These are phyloP conservation scores for Nepenthes gracilis DNA, from an alignment of 148 eudicot genomes.

Conservation along the genomic window DNA sequence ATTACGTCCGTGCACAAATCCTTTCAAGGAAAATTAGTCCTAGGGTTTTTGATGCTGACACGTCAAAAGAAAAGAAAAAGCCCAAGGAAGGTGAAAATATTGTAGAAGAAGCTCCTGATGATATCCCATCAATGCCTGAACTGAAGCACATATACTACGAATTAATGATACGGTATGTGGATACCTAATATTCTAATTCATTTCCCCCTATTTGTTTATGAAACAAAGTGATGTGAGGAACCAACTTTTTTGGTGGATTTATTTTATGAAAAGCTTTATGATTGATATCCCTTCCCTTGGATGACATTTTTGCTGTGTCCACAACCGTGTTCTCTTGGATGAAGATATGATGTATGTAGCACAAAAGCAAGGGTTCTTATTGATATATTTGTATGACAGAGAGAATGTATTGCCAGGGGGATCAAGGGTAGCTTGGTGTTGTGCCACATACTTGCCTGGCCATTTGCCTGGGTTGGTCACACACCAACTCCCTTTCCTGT, in stretches of 20 bases:
- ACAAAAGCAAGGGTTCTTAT: no score
- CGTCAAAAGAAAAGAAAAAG: conserved; percentile 78
- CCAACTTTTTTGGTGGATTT: not conserved
- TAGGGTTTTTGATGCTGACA: conserved; percentile 74
- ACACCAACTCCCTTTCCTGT: no score
- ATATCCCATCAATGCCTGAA: conserved; percentile 64
- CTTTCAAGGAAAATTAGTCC: conserved; percentile 89
- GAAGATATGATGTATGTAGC: no score
- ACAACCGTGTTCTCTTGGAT: no score
- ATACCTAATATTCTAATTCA: not conserved
- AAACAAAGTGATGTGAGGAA: not conserved
- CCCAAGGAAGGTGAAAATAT: conserved; percentile 75
- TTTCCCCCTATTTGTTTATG: not conserved
- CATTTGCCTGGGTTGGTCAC: no score
- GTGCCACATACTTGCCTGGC: no score
- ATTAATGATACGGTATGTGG: conserved; percentile 61
- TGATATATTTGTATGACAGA: no score
- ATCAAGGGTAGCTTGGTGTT: no score
- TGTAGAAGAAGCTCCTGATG: conserved; percentile 78
- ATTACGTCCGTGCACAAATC: conserved; percentile 89
- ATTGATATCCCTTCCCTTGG: no score
- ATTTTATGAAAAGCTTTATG: no score
- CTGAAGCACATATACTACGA: conserved; percentile 71
- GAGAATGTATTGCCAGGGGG: no score
- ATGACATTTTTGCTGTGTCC: no score